Evolutionary conservation across 2,329 filamentous ascomycete species (phyloP).

Genomic region (Lachnellula arida): DNA sequence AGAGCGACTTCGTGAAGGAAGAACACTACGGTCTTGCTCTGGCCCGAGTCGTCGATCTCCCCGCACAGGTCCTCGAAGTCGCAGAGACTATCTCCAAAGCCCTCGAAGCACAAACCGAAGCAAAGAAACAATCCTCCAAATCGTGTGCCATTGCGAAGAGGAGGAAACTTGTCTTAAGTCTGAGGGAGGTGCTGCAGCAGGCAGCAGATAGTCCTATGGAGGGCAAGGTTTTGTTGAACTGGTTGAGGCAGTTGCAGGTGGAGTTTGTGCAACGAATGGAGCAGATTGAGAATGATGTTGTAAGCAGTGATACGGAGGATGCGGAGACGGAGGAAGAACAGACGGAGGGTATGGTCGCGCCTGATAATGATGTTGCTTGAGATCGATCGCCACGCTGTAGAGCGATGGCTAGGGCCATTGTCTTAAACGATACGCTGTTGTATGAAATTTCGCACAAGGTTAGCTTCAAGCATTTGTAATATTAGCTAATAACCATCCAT

Average conservation of each 20-base stretch:
- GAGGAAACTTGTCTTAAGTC: slow-evolving; percentile 66
- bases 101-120: slow-evolving; percentile 54
- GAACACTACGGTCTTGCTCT: slow-evolving; percentile 81
- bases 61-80: slow-evolving; percentile 58
- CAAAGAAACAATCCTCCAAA: slow-evolving; percentile 54
- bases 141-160: slow-evolving; percentile 56
- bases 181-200: slow-evolving; percentile 69
- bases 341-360: neutral
- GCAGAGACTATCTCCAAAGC: slow-evolving; percentile 63
- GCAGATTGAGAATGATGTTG: slow-evolving; percentile 43
- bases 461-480: no score
- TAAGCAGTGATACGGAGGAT: slow-evolving; percentile 11
- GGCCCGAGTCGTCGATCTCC: slow-evolving; percentile 70
- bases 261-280: slow-evolving; percentile 73
- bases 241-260: slow-evolving; percentile 63
- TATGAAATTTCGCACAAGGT: no score
- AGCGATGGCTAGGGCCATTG: neutral
- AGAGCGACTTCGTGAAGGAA: slow-evolving; percentile 64
- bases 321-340: slow-evolving; percentile 2
- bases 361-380: neutral
- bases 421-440: neutral
- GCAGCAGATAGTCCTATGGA: slow-evolving; percentile 61
- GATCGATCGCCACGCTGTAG: neutral
- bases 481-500: no score
- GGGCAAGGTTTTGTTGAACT: slow-evolving; percentile 55